Conservation (phyloP, 78 protist species). For the Dictyostelium discoideum region DNA sequence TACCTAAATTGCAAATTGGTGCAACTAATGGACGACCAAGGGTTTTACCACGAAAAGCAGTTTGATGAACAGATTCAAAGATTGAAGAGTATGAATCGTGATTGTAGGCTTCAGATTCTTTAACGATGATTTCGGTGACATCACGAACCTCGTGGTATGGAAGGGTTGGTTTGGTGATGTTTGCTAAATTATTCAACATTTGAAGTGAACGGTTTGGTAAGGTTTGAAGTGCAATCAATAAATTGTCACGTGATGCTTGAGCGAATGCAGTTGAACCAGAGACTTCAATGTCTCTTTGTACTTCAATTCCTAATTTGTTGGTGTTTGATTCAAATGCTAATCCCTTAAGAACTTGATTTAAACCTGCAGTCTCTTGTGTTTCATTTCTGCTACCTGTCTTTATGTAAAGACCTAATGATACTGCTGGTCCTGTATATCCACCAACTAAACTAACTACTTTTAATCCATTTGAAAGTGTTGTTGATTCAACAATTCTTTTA, state of each 20-base stretch:
- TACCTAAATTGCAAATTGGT: constrained; percentile 34
- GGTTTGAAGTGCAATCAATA: constrained; percentile 40
- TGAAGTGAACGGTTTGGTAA: constrained; percentile 43
- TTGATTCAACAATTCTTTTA: constrained; percentile 56
- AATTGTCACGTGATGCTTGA: constrained; percentile 54
- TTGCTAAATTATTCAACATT: constrained; percentile 37
- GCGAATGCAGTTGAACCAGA: constrained; percentile 51
- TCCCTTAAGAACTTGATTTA: constrained; percentile 53
- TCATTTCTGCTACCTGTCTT: constrained; percentile 75
- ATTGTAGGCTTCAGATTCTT: constrained; percentile 55
- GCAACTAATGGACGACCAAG: constrained; percentile 84
- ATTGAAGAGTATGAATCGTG: constrained; percentile 15
- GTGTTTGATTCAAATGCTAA: constrained; percentile 51
- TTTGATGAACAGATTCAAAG: constrained; percentile 37
- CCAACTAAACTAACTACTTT: constrained; percentile 73
- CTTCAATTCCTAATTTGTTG: constrained; percentile 42
- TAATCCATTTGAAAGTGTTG: constrained; percentile 59
- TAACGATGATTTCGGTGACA: neutral
- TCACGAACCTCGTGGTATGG: constrained; percentile 79
- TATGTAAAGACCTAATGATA: constrained; percentile 58
- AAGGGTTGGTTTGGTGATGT: constrained; percentile 58
- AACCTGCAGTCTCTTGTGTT: constrained; percentile 61
- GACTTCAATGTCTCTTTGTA: constrained; percentile 60
- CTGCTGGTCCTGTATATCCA: constrained; percentile 76
- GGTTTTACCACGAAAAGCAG: constrained; percentile 67